Evolutionary conservation across 805 yeast genomes (phyloP), one percentile per base, ranked within the genome.

Genomic region (Tetrapisispora arboricola): DNA sequence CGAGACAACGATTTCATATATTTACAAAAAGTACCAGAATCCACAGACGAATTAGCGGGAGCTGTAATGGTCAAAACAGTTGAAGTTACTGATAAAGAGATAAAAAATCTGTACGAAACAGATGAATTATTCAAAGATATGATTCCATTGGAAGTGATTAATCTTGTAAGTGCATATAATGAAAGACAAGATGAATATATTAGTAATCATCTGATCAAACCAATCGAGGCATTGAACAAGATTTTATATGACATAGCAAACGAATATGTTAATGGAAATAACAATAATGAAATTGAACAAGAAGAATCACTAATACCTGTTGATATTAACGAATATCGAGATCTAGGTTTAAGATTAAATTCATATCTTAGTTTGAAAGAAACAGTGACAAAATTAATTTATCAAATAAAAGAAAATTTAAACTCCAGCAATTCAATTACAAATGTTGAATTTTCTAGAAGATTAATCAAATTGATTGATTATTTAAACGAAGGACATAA

Each of bases 1-100:
- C 71, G 78, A 48, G 96, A 87, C 48, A 87, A 87, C 55, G 88
- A 86, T 52, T 65, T 86, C 49, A 78, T 88, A 6, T 84, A 85
- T 57, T 61, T 84, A 30, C 79, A 82, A 43, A 62, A 66, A 1
- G 77, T 85, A 0, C 94, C 94, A 7, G 43, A 53, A 2, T 49
- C 77, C 1, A 65, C 73, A 0, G 50, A 65, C 0, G 64, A 78
- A 3, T 53, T 60, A 2, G 71, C 72, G 28, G 54, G 61, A 2
- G 78, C 77, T 0, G 57, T 72, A 4, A 75, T 82, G 69, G 85
- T 80, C 2, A 73, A 73, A 39, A 63, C 61, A 3, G 60, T 74
- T 0, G 17, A 26, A 29, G 6, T 75, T 1, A 44, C 50, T 3
- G 51, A 49, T 0, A 67, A 72, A 4, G 28, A 32, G 12, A 40